Base-by-base conservation (phyloP, 495 filamentous ascomycete species). In the Neurospora sp. region DNA sequence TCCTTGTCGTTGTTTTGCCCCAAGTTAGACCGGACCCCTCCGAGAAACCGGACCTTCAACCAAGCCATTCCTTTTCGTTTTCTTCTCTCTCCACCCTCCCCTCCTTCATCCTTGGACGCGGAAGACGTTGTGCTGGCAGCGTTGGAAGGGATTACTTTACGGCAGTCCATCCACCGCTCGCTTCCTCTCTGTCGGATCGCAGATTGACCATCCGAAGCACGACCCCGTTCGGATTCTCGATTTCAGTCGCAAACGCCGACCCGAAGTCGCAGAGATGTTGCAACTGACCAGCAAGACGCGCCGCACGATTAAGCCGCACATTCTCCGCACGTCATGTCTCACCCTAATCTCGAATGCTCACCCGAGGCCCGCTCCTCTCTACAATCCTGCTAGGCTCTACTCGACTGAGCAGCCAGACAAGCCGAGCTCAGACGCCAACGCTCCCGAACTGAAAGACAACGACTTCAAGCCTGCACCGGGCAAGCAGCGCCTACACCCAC, bases 261-360 rank as follows among this genome's bases (percentile, higher is more conserved):
- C 70, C 62, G 35, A 54, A 44, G 49, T 44, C 46, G 49, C 49
- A 40, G 37, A 37, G 69, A 79, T 79, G 78, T 71, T 79, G 46
- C 75, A 39, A 73, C 41, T 79, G 70, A 42, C 38, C 66, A 39
- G 54, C 35, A 75, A 73, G 37, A 44, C 27, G 10, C 72, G 73
- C 35, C 74, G 70, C 40, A 20, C 71, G 46, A 31, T 75, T 27
- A 54, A 27, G 62, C 70, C 73, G 35, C 39, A 37, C 10, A 77
- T 77, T 69, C 71, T 79, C 39, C 78, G 78, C 77, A 72, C 74
- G 75, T 71, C 72, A 75, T 79, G 78, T 46, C 78, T 75, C 39
- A 23, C 44, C 40, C 72, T 75, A 5, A 70, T 75, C 12, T 60
- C 60, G 70, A 70, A 72, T 60, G 60, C 39, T 31, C 16, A 73